Percentiles rank a stretch among this genome's conserved stretches.
These are phyloP conservation scores for Solanum appendiculatum DNA, from an alignment of 257 asterid genomes.

Conservation along the genomic window DNA sequence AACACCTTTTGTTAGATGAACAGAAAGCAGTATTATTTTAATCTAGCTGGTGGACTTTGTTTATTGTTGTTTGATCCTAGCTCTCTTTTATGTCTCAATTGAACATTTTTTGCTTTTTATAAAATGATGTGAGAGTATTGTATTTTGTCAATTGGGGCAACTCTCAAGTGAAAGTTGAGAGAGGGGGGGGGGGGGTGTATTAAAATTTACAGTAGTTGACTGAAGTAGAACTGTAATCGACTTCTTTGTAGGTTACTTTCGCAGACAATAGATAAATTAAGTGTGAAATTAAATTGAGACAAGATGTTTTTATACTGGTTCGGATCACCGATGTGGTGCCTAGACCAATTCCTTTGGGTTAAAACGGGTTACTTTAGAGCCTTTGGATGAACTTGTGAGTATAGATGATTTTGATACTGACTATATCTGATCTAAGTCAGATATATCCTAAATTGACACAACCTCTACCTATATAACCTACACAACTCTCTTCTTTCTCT, in stretches of 20 bases:
- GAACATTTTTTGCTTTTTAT: neutral
- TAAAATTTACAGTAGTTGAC: too few relatives aligned
- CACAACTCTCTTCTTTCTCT: neutral
- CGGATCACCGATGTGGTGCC: neutral
- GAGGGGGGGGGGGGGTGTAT: neutral
- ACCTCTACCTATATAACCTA: neutral
- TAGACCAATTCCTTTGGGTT: neutral
- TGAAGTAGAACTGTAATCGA: too few relatives aligned
- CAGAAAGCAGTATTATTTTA: neutral
- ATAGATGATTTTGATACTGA: neutral
- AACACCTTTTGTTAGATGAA: neutral
- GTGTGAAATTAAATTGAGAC: neutral
- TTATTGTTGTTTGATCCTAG: neutral
- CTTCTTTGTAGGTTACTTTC: too few relatives aligned
- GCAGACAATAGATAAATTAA: neutral
- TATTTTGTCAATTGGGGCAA: neutral
- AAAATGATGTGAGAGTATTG: neutral
- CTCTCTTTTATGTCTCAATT: neutral
- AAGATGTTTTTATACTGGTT: neutral
- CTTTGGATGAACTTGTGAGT: neutral
- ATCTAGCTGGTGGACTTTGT: neutral
- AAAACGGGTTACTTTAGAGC: neutral
- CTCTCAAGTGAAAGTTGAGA: neutral
- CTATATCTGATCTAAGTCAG: neutral
- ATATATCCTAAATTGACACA: neutral